A percentile compares a stretch with the other conserved stretches of the same genome.
phyloP scores from a whole-genome alignment of 768 basidiomycete genomes.

The Auricularia auricula-judae region DNA sequence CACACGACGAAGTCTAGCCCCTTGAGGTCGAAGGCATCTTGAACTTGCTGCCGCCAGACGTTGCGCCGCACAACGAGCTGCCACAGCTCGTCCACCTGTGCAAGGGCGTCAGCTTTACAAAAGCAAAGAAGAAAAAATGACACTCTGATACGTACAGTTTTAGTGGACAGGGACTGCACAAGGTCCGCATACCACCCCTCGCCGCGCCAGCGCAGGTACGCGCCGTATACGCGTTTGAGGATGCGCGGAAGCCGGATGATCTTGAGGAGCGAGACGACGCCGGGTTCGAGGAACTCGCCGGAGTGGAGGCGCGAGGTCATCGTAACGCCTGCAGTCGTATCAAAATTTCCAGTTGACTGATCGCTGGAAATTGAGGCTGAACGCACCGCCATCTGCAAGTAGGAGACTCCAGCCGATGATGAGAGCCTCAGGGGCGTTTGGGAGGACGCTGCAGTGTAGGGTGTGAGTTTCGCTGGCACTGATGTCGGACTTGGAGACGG shows the following conservation, averaged over 20 bases:
- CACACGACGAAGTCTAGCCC: constrained; percentile 53
- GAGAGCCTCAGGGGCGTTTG: constrained; percentile 27
- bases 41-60: constrained; percentile 30
- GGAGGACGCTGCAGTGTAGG: background rate
- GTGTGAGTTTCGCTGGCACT: background rate
- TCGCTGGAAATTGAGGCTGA: background rate
- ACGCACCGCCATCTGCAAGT: constrained; percentile 37
- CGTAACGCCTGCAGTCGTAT: constrained; percentile 14
- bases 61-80: constrained; percentile 35
- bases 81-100: constrained; percentile 30
- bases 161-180: constrained; percentile 36
- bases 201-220: constrained; percentile 39
- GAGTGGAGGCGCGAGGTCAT: constrained; percentile 22
- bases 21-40: constrained; percentile 29
- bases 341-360: background rate
- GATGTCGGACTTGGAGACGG: background rate
- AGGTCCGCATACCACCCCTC: constrained; percentile 45
- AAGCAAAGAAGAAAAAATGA: too few species aligned
- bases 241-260: constrained; percentile 36
- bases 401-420: constrained; percentile 41
- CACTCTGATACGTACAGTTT: constrained; percentile 22
- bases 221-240: constrained; percentile 34
- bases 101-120: too few species aligned
- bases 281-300: constrained; percentile 39
- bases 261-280: constrained; percentile 28